phyloP scores from a whole-genome alignment of 441 rosid species.

The Syzygium syzygioides region DNA sequence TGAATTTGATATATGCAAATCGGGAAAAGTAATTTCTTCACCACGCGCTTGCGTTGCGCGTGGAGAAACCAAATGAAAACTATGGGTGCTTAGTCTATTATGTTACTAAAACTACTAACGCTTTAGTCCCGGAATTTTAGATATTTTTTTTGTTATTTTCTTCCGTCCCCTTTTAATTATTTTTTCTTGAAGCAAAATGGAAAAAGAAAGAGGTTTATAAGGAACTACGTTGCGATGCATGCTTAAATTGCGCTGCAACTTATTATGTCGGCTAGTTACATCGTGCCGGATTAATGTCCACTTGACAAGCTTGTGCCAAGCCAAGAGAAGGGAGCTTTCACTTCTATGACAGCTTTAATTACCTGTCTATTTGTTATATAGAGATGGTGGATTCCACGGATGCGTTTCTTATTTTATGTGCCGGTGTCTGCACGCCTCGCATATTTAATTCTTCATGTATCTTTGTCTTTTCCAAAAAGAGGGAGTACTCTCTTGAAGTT shows the following conservation, averaged over 20 bases:
- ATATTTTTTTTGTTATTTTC: background rate
- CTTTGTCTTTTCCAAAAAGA: too few species aligned
- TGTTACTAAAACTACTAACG: background rate
- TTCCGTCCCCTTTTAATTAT: background rate
- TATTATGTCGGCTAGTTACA: background rate
- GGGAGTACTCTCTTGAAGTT: too few species aligned
- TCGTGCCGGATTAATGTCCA: background rate
- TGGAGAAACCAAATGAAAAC: background rate
- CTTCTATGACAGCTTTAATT: too few species aligned
- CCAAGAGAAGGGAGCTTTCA: too few species aligned
- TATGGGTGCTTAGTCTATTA: background rate
- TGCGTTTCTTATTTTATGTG: too few species aligned
- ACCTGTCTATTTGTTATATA: too few species aligned
- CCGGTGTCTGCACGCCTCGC: too few species aligned
- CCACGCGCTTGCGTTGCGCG: background rate
- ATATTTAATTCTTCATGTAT: too few species aligned
- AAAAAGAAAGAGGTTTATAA: background rate
- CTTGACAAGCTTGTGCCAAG: background rate
- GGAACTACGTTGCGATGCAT: background rate
- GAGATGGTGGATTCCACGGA: too few species aligned
- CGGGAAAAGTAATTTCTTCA: background rate
- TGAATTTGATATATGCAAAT: background rate
- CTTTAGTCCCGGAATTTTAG: background rate
- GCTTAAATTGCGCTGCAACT: background rate
- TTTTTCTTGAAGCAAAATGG: background rate